phyloP scores from a whole-genome alignment of 2,329 filamentous ascomycete genomes.

The Chalaropsis thielavioides region DNA sequence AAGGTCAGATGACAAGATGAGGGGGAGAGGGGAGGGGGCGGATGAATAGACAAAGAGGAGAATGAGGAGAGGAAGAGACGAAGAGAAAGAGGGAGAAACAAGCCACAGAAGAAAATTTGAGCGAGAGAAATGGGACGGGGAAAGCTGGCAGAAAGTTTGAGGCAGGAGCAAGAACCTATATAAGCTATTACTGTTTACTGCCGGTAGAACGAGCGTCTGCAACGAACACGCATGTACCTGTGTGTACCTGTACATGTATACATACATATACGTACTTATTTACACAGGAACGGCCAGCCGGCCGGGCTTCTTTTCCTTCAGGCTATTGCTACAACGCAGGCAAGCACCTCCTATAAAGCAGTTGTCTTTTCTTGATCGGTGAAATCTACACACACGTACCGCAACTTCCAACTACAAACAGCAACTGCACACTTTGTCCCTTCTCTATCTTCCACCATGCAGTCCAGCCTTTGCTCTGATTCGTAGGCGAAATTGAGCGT shows the following conservation, averaged over 20 bases:
- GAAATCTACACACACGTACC: too few relatives aligned
- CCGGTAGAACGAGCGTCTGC: background rate
- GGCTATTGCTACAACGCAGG: background rate
- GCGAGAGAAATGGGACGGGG: too few relatives aligned
- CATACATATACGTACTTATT: background rate
- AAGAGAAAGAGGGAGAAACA: background rate
- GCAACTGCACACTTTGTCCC: background rate
- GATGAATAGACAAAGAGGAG: too few relatives aligned
- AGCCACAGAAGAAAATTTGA: background rate
- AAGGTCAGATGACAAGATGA: background rate
- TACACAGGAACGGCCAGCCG: too few relatives aligned
- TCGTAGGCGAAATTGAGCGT: background rate
- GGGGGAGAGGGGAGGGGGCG: background rate
- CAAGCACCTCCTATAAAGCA: too few relatives aligned
- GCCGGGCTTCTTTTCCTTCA: too few relatives aligned
- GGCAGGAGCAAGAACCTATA: slow-evolving; percentile 2
- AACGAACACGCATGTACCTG: background rate
- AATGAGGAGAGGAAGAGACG: background rate
- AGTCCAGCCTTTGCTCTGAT: background rate
- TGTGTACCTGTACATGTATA: background rate
- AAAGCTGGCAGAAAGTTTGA: background rate
- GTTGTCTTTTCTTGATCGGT: too few relatives aligned
- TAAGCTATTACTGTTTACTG: background rate
- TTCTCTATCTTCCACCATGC: background rate
- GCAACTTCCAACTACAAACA: background rate